phyloP scores from a whole-genome alignment of 129 eudicot genomes.

The Escallonia herrerae region DNA sequence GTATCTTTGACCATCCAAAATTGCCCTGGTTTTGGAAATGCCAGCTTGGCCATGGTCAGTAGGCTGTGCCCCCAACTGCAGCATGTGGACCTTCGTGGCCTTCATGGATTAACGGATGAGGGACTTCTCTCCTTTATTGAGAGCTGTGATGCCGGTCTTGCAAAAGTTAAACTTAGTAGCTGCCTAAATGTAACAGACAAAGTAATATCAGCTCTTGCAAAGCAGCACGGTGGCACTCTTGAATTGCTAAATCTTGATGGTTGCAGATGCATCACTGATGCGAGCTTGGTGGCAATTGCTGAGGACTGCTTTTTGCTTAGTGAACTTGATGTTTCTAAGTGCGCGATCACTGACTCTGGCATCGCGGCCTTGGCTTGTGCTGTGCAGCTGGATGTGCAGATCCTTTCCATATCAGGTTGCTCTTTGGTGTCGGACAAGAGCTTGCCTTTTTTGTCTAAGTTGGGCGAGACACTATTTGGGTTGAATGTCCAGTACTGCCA shows the following conservation, averaged over 20 bases:
- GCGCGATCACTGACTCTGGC: conserved; percentile 56
- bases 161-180: conserved; percentile 43
- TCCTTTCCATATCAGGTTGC: conserved; percentile 62
- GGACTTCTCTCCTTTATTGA: conserved; percentile 53
- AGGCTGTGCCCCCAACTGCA: conserved; percentile 59
- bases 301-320: conserved; percentile 48
- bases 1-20: conserved; percentile 52
- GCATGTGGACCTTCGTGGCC: conserved; percentile 48
- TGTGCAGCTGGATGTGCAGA: conserved; percentile 38
- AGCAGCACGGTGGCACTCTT: conserved; percentile 63
- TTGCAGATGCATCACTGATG: conserved; percentile 52
- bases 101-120: conserved; percentile 47
- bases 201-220: conserved; percentile 32
- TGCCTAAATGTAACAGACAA: conserved; percentile 55
- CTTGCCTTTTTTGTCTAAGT: conserved; percentile 33
- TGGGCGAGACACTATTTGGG: conserved; percentile 50
- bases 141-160: conserved; percentile 45
- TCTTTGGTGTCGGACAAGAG: conserved; percentile 45
- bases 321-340: conserved; percentile 60
- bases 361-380: conserved; percentile 58
- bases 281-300: conserved; percentile 54
- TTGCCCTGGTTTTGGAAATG: conserved; percentile 75
- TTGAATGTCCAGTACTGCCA: conserved; percentile 49
- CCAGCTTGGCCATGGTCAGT: conserved; percentile 48
- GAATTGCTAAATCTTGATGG: conserved; percentile 57